These are phyloP conservation scores for Microglena sp. DNA, from an alignment of 139 green algal genomes.

Conservation along the genomic window DNA sequence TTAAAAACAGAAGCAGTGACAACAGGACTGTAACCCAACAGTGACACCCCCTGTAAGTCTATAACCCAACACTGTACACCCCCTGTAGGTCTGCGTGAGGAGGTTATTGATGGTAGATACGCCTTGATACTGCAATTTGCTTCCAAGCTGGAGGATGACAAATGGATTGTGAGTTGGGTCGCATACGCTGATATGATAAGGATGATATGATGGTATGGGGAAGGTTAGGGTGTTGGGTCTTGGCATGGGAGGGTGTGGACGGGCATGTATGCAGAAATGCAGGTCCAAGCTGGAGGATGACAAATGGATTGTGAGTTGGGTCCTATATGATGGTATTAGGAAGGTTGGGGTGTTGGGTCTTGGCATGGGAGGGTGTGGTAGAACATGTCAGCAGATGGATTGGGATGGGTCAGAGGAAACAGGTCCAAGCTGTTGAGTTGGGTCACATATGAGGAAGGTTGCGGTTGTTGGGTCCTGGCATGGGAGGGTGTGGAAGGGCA, in stretches of 20 bases:
- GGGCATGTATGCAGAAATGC: slow-evolving; percentile 85
- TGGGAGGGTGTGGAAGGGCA: no score
- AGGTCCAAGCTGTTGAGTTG: slow-evolving; percentile 41
- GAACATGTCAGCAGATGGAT: slow-evolving; percentile 71
- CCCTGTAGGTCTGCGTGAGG: slow-evolving; percentile 77
- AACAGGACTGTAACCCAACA: not conserved
- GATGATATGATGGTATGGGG: no score
- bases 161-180: no score
- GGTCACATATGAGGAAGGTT: no score
- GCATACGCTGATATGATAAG: no score
- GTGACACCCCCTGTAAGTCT: not conserved
- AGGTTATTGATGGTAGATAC: slow-evolving; percentile 54
- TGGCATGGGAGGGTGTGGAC: no score
- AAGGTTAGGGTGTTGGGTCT: no score
- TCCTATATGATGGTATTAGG: no score
- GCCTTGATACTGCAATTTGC: slow-evolving; percentile 82
- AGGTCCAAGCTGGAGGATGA: slow-evolving; percentile 34
- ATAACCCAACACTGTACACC: not conserved
- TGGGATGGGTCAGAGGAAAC: no score
- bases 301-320: slow-evolving; percentile 20
- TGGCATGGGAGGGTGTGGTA: no score
- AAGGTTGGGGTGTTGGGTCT: no score
- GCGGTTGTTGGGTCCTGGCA: no score
- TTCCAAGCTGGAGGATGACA: slow-evolving; percentile 32
- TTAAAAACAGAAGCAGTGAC: not conserved